Conservation (phyloP, 352 stramenopile species). For the Phytopythium boreale region DNA sequence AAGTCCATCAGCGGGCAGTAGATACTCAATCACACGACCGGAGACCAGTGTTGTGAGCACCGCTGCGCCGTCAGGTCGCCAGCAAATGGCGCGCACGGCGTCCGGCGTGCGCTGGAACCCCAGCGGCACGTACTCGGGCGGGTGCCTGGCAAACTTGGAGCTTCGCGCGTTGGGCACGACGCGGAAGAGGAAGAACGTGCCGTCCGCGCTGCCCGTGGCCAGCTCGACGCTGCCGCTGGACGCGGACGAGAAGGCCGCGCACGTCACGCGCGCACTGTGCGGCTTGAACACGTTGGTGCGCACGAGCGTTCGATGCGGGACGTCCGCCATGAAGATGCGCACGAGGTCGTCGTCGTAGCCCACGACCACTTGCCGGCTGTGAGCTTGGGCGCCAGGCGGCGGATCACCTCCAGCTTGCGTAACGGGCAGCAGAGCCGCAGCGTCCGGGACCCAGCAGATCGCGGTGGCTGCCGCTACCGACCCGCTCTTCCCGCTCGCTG, state of each 20-base stretch:
- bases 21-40: slow-evolving; percentile 66
- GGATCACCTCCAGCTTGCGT: neutral
- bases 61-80: slow-evolving; percentile 61
- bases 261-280: slow-evolving; percentile 72
- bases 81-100: slow-evolving; percentile 44
- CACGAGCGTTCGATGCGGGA: slow-evolving; percentile 45
- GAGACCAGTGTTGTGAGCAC: slow-evolving; percentile 62
- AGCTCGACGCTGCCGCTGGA: slow-evolving; percentile 24
- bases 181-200: slow-evolving; percentile 87
- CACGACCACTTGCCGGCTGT: slow-evolving; percentile 78
- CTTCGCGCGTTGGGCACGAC: slow-evolving; percentile 44
- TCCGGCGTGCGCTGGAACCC: slow-evolving; percentile 62
- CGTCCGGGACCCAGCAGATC: slow-evolving; percentile 74
- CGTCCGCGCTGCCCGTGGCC: slow-evolving; percentile 77
- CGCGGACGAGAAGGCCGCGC: slow-evolving; percentile 66
- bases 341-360: slow-evolving; percentile 90
- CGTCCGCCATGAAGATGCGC: slow-evolving; percentile 60
- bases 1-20: slow-evolving; percentile 36
- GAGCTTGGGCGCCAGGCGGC: neutral
- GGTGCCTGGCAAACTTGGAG: slow-evolving; percentile 50
- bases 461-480: slow-evolving; percentile 37
- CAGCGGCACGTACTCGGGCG: slow-evolving; percentile 62
- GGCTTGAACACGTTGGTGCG: slow-evolving; percentile 87
- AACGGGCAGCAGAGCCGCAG: slow-evolving; percentile 31
- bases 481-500: neutral